Percentiles rank a stretch among this genome's conserved stretches.
phyloP scores from a whole-genome alignment of 2,329 filamentous ascomycete genomes.

The Ophiosphaerella herpotricha region DNA sequence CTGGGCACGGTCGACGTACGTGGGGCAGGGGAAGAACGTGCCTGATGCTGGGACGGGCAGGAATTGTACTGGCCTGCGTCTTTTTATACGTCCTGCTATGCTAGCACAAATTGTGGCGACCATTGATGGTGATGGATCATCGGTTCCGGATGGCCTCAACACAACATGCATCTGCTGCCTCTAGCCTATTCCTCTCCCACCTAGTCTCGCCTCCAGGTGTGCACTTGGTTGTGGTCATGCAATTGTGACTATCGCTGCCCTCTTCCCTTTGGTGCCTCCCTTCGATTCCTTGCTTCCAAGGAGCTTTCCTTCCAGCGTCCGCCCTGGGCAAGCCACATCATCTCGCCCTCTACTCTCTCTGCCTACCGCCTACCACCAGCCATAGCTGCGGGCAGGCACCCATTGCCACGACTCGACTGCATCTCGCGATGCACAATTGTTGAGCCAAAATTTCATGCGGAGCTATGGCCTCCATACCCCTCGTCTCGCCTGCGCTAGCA shows the following conservation, averaged over 20 bases:
- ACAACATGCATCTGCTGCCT: background rate
- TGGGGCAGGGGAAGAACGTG: slow-evolving; percentile 35
- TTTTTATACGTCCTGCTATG: slow-evolving; percentile 2
- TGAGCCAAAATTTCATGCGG: slow-evolving; percentile 26
- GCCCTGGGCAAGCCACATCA: too few species aligned
- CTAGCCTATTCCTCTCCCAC: too few species aligned
- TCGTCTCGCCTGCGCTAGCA: slow-evolving; percentile 24
- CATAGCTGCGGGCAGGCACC: too few species aligned
- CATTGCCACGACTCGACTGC: too few species aligned
- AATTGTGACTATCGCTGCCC: too few species aligned
- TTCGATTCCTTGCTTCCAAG: too few species aligned
- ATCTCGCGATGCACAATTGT: slow-evolving; percentile 35
- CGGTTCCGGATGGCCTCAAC: slow-evolving; percentile 5
- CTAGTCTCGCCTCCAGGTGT: too few species aligned
- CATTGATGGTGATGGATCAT: background rate
- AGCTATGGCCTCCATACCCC: slow-evolving; percentile 30
- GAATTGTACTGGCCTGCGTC: background rate
- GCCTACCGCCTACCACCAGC: too few species aligned
- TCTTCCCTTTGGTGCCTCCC: too few species aligned
- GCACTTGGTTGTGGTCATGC: too few species aligned
- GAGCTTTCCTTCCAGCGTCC: too few species aligned
- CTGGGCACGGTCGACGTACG: slow-evolving; percentile 20
- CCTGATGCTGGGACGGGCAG: slow-evolving; percentile 1
- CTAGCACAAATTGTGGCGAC: slow-evolving; percentile 2
- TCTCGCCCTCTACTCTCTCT: too few species aligned